Percentiles rank a stretch among this genome's conserved stretches.
Conservation (phyloP, 2,329 filamentous ascomycete genomes). For the Penicillium sclerotiorum region DNA sequence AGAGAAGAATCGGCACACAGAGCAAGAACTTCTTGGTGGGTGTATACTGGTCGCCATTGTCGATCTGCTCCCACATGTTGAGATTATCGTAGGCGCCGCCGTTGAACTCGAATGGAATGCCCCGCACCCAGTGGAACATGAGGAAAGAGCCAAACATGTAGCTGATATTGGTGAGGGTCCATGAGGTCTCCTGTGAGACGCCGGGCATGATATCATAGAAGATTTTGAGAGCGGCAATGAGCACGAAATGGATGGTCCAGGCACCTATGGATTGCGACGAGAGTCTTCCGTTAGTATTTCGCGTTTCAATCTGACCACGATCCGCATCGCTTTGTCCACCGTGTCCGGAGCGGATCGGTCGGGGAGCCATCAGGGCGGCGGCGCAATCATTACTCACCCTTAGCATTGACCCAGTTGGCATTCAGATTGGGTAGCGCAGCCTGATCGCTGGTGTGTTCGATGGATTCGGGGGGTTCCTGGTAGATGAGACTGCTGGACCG, state of each 20-base stretch:
- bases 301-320: constrained; percentile 1
- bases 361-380: not conserved
- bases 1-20: constrained; percentile 89
- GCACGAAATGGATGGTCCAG: constrained; percentile 95
- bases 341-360: constrained; percentile 11
- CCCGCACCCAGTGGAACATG: constrained; percentile 99
- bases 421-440: constrained; percentile 93
- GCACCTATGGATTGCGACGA: constrained; percentile 65
- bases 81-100: constrained; percentile 97
- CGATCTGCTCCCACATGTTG: constrained; percentile 99
- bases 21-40: constrained; percentile 98
- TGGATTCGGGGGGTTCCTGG: constrained; percentile 91
- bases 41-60: constrained; percentile 98
- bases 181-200: constrained; percentile 96
- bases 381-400: constrained; percentile 66
- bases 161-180: constrained; percentile 97
- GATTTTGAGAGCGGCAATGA: constrained; percentile 90
- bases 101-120: constrained; percentile 98
- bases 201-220: constrained; percentile 96
- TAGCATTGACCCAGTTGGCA: constrained; percentile 98
- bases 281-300: constrained; percentile 19
- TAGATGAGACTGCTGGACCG: constrained; percentile 98
- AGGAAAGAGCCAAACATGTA: constrained; percentile 99
- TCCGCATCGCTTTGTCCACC: constrained; percentile 8
- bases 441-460: constrained; percentile 97